A percentile compares a stretch with the other conserved stretches of the same genome.
Evolutionary conservation across 208 protist genomes (phyloP).

Genomic region (Crithidia brevicula): DNA sequence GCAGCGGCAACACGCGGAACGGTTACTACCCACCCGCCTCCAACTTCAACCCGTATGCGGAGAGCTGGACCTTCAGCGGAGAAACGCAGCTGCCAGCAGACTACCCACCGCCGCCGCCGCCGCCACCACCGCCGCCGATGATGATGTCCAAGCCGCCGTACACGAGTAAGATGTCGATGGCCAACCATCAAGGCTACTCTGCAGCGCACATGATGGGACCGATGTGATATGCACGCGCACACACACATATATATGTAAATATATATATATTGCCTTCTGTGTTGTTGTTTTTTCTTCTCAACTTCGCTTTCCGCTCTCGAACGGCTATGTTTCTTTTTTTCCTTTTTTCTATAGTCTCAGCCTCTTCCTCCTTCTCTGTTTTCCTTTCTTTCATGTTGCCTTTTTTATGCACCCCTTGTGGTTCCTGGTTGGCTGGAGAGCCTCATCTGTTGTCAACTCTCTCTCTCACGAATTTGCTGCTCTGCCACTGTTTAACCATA

Average conservation of each 20-base stretch:
- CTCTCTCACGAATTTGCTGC: background rate
- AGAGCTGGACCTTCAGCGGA: slow-evolving; percentile 30
- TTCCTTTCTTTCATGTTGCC: background rate
- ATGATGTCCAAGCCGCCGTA: slow-evolving; percentile 4
- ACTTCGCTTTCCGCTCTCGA: too few relatives aligned
- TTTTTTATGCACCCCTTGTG: background rate
- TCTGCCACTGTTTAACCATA: background rate
- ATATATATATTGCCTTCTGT: background rate
- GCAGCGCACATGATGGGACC: background rate
- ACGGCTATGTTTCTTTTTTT: background rate
- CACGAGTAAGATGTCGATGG: background rate
- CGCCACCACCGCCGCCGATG: background rate
- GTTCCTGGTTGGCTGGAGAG: background rate
- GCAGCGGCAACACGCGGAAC: slow-evolving; percentile 15
- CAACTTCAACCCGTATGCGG: slow-evolving; percentile 36
- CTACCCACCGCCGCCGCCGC: background rate
- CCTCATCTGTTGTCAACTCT: background rate
- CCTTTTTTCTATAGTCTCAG: background rate
- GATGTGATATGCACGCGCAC: background rate
- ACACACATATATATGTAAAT: background rate
- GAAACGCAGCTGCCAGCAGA: slow-evolving; percentile 7
- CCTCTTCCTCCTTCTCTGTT: background rate
- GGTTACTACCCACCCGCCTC: slow-evolving; percentile 18
- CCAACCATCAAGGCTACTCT: slow-evolving; percentile 2
- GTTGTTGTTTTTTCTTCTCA: background rate